phyloP scores from a whole-genome alignment of 352 stramenopile genomes.

The Globisporangium ultimum region DNA sequence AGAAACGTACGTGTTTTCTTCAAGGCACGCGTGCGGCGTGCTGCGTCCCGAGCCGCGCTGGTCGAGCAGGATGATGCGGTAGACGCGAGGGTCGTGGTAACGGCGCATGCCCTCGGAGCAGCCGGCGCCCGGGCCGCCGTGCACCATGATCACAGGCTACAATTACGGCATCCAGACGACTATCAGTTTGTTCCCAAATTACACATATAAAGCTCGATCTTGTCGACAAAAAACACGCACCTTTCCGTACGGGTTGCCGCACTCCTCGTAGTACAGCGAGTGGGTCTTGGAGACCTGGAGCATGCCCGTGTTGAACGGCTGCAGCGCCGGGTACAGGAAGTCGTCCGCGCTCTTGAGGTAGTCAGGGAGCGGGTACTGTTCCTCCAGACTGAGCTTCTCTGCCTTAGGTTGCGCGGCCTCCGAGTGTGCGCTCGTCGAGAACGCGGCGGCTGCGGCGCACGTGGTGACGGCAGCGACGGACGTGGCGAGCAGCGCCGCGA shows the following conservation, averaged over 20 bases:
- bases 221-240: conserved; percentile 1
- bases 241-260: conserved; percentile 82
- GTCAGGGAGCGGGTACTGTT: conserved; percentile 19
- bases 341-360: conserved; percentile 54
- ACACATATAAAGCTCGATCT: neutral
- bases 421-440: conserved; percentile 17
- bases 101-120: conserved; percentile 87
- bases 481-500: conserved; percentile 7
- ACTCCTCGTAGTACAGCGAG: conserved; percentile 90
- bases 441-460: conserved; percentile 12
- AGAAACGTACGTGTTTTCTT: conserved; percentile 82
- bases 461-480: conserved; percentile 7
- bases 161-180: conserved; percentile 2
- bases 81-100: conserved; percentile 91
- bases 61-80: conserved; percentile 93
- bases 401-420: neutral
- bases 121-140: conserved; percentile 90
- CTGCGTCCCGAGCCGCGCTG: conserved; percentile 91
- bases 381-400: neutral
- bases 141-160: conserved; percentile 90
- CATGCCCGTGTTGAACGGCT: conserved; percentile 80
- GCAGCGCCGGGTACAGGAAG: conserved; percentile 78
- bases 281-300: conserved; percentile 83
- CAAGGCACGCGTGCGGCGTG: conserved; percentile 78
- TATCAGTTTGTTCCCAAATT: too few species aligned